Conservation (phyloP, 768 basidiomycete species). For the Crucibulum laeve region DNA sequence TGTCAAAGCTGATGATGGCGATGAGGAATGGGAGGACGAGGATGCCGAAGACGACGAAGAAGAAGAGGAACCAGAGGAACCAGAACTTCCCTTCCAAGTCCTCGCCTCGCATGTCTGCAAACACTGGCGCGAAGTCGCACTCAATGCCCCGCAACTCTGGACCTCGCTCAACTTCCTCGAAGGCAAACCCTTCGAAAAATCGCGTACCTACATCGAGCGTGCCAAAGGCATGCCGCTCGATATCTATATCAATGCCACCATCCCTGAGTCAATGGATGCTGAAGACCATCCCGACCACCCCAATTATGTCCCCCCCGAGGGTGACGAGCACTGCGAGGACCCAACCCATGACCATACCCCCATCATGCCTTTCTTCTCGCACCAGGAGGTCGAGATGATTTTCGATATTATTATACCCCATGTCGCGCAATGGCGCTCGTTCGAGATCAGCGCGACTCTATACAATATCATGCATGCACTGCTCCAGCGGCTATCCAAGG, state of each 20-base stretch:
- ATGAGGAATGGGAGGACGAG: slow-evolving; percentile 11
- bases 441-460: slow-evolving; percentile 41
- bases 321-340: no score
- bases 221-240: slow-evolving; percentile 40
- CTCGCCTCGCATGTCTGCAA: slow-evolving; percentile 44
- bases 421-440: slow-evolving; percentile 46
- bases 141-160: slow-evolving; percentile 42
- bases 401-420: slow-evolving; percentile 47
- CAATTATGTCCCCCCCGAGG: neutral
- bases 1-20: slow-evolving; percentile 8
- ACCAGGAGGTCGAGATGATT: slow-evolving; percentile 28
- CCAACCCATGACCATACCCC: no score
- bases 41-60: slow-evolving; percentile 6
- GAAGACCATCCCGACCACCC: slow-evolving; percentile 4
- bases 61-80: slow-evolving; percentile 1
- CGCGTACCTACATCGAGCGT: slow-evolving; percentile 32
- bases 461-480: slow-evolving; percentile 44
- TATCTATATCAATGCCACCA: slow-evolving; percentile 30
- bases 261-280: slow-evolving; percentile 6
- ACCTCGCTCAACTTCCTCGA: slow-evolving; percentile 26
- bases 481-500: slow-evolving; percentile 36
- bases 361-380: slow-evolving; percentile 23
- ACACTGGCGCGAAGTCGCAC: slow-evolving; percentile 37
- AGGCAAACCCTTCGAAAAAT: slow-evolving; percentile 27
- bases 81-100: slow-evolving; percentile 24